Percentiles rank a stretch among this genome's conserved stretches.
Evolutionary conservation across 371 early-diverging fungal species (phyloP).

Genomic region (Nematocida ironsii): DNA sequence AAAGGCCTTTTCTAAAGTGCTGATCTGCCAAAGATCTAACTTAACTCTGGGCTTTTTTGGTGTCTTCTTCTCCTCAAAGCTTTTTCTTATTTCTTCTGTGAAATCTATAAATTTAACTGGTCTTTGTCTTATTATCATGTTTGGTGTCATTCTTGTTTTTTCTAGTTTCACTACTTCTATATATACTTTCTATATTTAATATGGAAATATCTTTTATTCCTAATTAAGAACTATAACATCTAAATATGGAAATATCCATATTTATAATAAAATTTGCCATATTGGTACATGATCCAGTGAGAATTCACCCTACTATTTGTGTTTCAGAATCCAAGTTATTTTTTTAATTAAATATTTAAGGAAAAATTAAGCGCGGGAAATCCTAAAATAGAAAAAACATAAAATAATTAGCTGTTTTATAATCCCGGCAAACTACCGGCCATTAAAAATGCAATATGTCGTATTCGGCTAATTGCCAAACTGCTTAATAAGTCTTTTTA

Average conservation of each 20-base stretch:
- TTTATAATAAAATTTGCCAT: slow-evolving; percentile 40
- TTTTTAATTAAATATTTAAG: slow-evolving; percentile 24
- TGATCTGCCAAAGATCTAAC: slow-evolving; percentile 56
- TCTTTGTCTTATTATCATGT: slow-evolving; percentile 2
- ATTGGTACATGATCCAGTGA: background rate
- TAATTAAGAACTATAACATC: slow-evolving; percentile 7
- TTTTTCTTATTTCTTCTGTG: slow-evolving; percentile 56
- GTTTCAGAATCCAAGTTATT: slow-evolving; percentile 1
- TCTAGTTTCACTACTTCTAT: slow-evolving; percentile 17
- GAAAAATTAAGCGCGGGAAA: background rate
- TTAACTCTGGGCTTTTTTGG: slow-evolving; percentile 57
- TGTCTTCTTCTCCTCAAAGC: slow-evolving; percentile 6
- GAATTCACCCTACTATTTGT: background rate
- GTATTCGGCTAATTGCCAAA: too few relatives aligned
- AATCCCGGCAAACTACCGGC: background rate
- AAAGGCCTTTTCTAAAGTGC: slow-evolving; percentile 53
- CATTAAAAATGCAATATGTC: too few relatives aligned
- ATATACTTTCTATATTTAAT: slow-evolving; percentile 1
- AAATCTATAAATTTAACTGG: slow-evolving; percentile 60
- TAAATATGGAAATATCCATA: slow-evolving; percentile 40
- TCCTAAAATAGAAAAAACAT: background rate
- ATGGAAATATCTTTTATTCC: slow-evolving; percentile 25
- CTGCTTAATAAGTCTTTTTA: too few relatives aligned
- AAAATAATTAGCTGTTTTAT: background rate
- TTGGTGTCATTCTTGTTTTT: slow-evolving; percentile 24